Percentiles rank a stretch among this genome's conserved stretches.
These are phyloP conservation scores for Phoma sp. DNA, from an alignment of 2,329 filamentous ascomycete genomes.

Conservation along the genomic window DNA sequence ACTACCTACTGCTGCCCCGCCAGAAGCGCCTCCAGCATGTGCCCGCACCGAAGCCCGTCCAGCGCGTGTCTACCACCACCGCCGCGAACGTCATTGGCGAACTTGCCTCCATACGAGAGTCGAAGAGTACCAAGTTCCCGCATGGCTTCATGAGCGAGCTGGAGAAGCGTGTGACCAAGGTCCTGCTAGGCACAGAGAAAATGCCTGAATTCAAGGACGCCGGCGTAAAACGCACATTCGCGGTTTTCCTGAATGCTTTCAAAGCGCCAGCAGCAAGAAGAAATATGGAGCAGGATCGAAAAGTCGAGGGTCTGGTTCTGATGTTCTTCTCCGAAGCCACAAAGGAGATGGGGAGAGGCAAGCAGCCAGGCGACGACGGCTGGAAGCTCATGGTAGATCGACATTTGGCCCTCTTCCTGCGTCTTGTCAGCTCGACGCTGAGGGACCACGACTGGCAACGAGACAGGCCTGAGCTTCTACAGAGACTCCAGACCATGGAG, in stretches of 20 bases:
- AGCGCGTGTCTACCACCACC: constrained; percentile 74
- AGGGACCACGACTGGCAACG: constrained; percentile 84
- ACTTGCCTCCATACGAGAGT: constrained; percentile 71
- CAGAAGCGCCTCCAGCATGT: constrained; percentile 90
- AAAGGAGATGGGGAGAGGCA: constrained; percentile 83
- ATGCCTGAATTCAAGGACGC: constrained; percentile 89
- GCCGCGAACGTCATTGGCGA: constrained; percentile 83
- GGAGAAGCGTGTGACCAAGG: constrained; percentile 79
- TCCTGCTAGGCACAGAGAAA: constrained; percentile 80
- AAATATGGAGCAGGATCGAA: constrained; percentile 90
- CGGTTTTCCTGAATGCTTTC: constrained; percentile 90
- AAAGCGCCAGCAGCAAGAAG: constrained; percentile 88
- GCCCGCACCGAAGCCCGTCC: constrained; percentile 62
- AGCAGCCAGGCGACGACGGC: constrained; percentile 77
- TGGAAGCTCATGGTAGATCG: constrained; percentile 94
- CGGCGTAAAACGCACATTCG: constrained; percentile 92
- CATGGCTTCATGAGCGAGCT: constrained; percentile 73
- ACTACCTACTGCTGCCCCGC: constrained; percentile 91
- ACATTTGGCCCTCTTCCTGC: constrained; percentile 92
- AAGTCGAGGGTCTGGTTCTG: constrained; percentile 88
- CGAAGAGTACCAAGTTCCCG: constrained; percentile 73
- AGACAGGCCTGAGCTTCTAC: constrained; percentile 83
- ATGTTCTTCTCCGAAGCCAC: constrained; percentile 97
- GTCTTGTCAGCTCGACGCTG: constrained; percentile 79
- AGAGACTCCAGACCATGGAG: constrained; percentile 79